Base-by-base conservation (phyloP, 1,284 basidiomycete genomes). In the Ceratobasidium sp. region DNA sequence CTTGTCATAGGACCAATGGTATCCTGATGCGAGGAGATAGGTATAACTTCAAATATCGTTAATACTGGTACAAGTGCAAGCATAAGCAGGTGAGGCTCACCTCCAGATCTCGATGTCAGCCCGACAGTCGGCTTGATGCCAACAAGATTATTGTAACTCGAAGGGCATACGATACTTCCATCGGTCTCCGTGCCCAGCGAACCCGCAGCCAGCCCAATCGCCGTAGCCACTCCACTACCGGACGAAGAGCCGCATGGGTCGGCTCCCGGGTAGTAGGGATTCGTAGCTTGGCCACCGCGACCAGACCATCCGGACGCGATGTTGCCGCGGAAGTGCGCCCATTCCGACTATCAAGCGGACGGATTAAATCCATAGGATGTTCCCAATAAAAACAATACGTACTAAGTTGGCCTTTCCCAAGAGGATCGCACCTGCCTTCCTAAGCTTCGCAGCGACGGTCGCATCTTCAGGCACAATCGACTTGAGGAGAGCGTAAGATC, bases 191-290 rank as follows among this genome's bases (percentile, higher is more conserved):
- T 76, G 14, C 77, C 77, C 18, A 78, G 52, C 8, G 77, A 64
- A 11, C 73, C 78, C 32, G 66, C 63, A 5, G 85, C 82, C 8
- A 92, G 83, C 1, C 90, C 90, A 26, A 91, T 89, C 0, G 89
- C 86, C 0, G 85, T 83, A 23, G 86, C 85, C 21, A 91, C 84
- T 0, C 85, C 90, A 44, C 87, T 88, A 1, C 90, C 90, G 3
- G 88, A 87, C 2, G 87, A 89, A 0, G 88, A 90, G 2, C 90
- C 89, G 73, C 86, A 88, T 0, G 90, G 89, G 76, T 90, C 85
- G 0, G 84, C 88, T 7, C 84, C 82, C 0, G 86, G 87, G 75
- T 85, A 88, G 76, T 91, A 91, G 1, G 90, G 85, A 75, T 82
- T 87, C 0, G 85, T 87, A 4, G 83, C 81, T 78, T 91, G 90